Conservation (phyloP, 371 early-diverging fungal genomes). For the Actinomortierella wolfii region DNA sequence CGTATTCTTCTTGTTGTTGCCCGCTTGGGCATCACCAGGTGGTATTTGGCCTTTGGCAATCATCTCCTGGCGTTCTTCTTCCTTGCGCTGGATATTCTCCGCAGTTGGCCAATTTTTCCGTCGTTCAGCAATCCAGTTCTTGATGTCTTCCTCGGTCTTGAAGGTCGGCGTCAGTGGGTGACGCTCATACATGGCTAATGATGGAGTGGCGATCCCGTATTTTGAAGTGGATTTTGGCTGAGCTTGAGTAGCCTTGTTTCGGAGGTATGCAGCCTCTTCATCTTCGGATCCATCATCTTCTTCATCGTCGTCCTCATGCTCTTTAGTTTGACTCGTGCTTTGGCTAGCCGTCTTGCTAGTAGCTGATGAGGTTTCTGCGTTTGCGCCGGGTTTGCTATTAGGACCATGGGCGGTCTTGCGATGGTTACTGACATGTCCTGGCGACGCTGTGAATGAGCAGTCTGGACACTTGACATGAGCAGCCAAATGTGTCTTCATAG, state of each 20-base stretch:
- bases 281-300: too few species aligned
- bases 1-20: slow-evolving; percentile 1
- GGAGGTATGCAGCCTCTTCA: too few species aligned
- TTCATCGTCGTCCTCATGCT: too few species aligned
- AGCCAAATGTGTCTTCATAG: slow-evolving; percentile 21
- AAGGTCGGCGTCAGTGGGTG: slow-evolving; percentile 26
- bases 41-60: slow-evolving; percentile 35
- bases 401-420: slow-evolving; percentile 27
- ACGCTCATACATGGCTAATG: background rate
- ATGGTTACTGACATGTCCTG: slow-evolving; percentile 33
- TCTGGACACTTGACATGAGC: slow-evolving; percentile 34
- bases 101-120: slow-evolving; percentile 37
- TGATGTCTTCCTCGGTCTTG: slow-evolving; percentile 42
- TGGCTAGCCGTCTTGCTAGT: background rate
- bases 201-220: background rate
- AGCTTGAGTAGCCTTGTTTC: too few species aligned
- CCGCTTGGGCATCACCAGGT: slow-evolving; percentile 9
- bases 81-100: slow-evolving; percentile 33
- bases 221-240: background rate
- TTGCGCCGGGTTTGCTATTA: slow-evolving; percentile 1
- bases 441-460: slow-evolving; percentile 31
- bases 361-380: background rate
- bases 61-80: slow-evolving; percentile 36
- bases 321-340: too few species aligned
- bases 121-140: slow-evolving; percentile 40